Evolutionary conservation across 2,329 filamentous ascomycete species (phyloP).

Genomic region (Phialophora verrucosa): DNA sequence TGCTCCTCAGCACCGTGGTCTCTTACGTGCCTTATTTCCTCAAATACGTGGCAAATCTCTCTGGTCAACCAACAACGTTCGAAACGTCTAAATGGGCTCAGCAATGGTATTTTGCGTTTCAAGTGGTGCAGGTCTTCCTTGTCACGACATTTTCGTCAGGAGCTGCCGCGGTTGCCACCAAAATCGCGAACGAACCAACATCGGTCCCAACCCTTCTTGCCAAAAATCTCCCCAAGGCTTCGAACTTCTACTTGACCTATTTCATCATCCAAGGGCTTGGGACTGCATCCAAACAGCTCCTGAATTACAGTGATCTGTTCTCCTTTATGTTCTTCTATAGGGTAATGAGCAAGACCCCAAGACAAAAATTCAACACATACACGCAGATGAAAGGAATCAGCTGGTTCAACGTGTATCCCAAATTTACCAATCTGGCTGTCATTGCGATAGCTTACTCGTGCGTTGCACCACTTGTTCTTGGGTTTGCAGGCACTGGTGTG

Average conservation of each 20-base stretch:
- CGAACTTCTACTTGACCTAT: conserved; percentile 95
- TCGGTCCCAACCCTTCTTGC: conserved; percentile 71
- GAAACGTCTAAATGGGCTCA: conserved; percentile 87
- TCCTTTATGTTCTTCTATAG: conserved; percentile 50
- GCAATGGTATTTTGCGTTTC: conserved; percentile 77
- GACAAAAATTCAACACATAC: conserved; percentile 78
- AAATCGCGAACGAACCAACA: conserved; percentile 69
- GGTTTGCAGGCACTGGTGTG: conserved; percentile 80
- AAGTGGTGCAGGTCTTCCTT: conserved; percentile 86
- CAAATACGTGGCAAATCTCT: conserved; percentile 77
- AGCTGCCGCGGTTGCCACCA: conserved; percentile 71
- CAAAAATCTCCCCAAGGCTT: conserved; percentile 77
- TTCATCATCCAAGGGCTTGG: conserved; percentile 88
- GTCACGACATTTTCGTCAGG: conserved; percentile 77
- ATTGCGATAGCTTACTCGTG: conserved; percentile 86
- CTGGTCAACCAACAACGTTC: conserved; percentile 74
- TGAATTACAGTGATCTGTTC: conserved; percentile 54
- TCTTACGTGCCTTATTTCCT: conserved; percentile 88
- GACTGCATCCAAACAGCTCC: conserved; percentile 55
- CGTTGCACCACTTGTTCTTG: conserved; percentile 82
- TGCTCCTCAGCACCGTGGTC: conserved; percentile 76
- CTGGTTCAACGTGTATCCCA: conserved; percentile 81
- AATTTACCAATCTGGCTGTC: conserved; percentile 84
- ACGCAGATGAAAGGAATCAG: conserved; percentile 73
- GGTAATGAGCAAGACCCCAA: conserved; percentile 64